Percentiles rank a stretch among this genome's conserved stretches.
Evolutionary conservation across 1,284 basidiomycete genomes (phyloP).

Genomic region (Chalciporus sp.): DNA sequence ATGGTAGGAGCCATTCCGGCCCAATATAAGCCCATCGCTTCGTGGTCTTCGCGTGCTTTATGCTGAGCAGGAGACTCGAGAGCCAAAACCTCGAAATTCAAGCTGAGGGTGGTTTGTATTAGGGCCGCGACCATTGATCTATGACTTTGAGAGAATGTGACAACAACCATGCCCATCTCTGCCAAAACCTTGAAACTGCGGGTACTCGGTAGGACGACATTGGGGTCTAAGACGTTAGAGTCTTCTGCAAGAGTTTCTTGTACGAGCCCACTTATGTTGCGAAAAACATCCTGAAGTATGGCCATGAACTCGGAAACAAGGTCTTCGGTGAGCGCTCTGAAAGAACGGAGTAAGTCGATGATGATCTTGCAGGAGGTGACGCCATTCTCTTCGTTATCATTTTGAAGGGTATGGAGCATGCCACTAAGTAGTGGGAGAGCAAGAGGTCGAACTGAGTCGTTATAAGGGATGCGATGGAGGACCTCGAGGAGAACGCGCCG

Average conservation of each 20-base stretch:
- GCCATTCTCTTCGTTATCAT: conserved; percentile 98
- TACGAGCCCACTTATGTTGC: conserved; percentile 77
- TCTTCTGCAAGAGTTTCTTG: conserved; percentile 75
- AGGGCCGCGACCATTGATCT: conserved; percentile 69
- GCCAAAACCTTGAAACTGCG: conserved; percentile 94
- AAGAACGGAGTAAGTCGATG: conserved; percentile 77
- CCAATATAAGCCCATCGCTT: conserved; percentile 78
- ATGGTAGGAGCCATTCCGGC: conserved; percentile 83
- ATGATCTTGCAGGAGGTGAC: conserved; percentile 90
- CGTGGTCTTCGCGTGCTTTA: conserved; percentile 78
- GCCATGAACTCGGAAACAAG: conserved; percentile 82
- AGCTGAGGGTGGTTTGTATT: conserved; percentile 74
- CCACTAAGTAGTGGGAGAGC: conserved; percentile 71
- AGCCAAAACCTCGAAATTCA: conserved; percentile 75
- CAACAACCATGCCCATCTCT: conserved; percentile 93
- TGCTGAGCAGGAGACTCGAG: conserved; percentile 89
- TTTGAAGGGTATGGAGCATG: conserved; percentile 81
- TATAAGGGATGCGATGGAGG: conserved; percentile 84
- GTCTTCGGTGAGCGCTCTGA: conserved; percentile 76
- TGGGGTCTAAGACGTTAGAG: conserved; percentile 56
- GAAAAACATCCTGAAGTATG: conserved; percentile 76
- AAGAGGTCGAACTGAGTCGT: conserved; percentile 78
- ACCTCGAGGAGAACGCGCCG: conserved; percentile 87
- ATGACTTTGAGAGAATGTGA: conserved; percentile 86
- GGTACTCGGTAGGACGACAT: conserved; percentile 66